Base-by-base conservation (phyloP, 345 rosid genomes). In the Pelargonium nanum region DNA sequence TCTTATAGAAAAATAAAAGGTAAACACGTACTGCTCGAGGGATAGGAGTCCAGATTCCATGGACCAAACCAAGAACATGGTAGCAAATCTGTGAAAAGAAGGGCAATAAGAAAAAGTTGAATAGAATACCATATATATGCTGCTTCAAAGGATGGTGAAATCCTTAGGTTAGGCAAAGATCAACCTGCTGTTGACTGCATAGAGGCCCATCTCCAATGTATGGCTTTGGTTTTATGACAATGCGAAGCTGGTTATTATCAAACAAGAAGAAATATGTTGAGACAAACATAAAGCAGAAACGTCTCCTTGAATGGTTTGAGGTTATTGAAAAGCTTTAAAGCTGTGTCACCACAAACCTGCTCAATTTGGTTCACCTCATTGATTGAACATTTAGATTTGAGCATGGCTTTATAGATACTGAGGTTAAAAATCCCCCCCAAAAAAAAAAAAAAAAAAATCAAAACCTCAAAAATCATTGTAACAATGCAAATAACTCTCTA, bases 11-110 rank as follows among this genome's bases (percentile, higher is more conserved):
- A 40, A 40, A 53, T 59, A 60, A 73, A 58, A 61, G 60, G 56
- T 55, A 51, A 64, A 76, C 70, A 75, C 82, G 0, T 70, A 93
- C 99, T 50, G 97, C 83, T 67, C 95, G 81, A 54, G 99, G 99
- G 68, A 89, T 77, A 60, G 99, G 97, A 24, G 83, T 93, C 99
- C 99, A 93, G 71, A 93, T 85, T 72, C 86, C 89, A 75, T 93
- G 99, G 70, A 93, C 93, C 68, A 93, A 74, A 53, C 99, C 99
- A 56, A 93, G 96, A 65, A 85, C 85, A 75, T 87, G 96, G 75
- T 93, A 93, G 80, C 99, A 93, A 74, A 93, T 89, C 99, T 93
- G 96, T 78, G 68, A 61, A 68, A 67, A 61, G 26, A 28, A 65
- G 56, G 66, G 10, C 61, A 26, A 67, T 59, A 61, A 70, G 72